Percentiles rank a stretch among this genome's conserved stretches.
phyloP scores from a whole-genome alignment of 2,329 filamentous ascomycete genomes.

The Fusarium incarnatum region DNA sequence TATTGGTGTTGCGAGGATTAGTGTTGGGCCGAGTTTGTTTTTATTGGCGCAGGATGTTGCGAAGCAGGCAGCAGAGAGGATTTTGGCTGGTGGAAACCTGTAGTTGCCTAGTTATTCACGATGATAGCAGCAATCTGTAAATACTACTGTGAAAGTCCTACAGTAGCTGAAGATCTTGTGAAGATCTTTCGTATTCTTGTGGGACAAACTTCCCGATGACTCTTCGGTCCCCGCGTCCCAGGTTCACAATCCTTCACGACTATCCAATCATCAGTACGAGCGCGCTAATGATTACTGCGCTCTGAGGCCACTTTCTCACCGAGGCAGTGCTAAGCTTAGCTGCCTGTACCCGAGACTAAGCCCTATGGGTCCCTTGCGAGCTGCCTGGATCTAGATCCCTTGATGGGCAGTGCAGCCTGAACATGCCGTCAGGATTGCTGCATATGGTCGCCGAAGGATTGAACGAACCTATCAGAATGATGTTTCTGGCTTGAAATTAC shows the following conservation, averaged over 20 bases:
- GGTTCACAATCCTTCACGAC: neutral
- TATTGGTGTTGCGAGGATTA: conserved; percentile 67
- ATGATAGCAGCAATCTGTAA: too few relatives aligned
- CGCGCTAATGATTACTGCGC: neutral
- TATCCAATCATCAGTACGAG: neutral
- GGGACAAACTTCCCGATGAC: neutral
- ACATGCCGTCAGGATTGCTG: neutral
- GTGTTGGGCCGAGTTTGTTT: conserved; percentile 63
- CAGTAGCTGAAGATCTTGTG: neutral
- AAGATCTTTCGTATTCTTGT: neutral
- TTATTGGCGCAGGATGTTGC: conserved; percentile 54
- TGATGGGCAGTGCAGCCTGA: conserved; percentile 18
- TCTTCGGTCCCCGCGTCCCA: neutral
- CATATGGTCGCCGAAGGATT: neutral
- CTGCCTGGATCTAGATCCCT: conserved; percentile 22
- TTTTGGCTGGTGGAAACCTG: conserved; percentile 46
- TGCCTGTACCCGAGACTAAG: conserved; percentile 13
- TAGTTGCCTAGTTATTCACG: conserved; percentile 6
- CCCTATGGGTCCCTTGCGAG: conserved; percentile 3
- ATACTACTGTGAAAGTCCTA: neutral
- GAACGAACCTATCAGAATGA: neutral
- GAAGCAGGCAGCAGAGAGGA: conserved; percentile 50
- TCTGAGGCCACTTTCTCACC: neutral
- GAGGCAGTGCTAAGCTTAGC: neutral
- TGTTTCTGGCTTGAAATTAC: too few relatives aligned